Percentiles rank a stretch among this genome's conserved stretches.
These are phyloP conservation scores for Quercus ilex DNA, from an alignment of 306 rosid genomes.

Conservation along the genomic window DNA sequence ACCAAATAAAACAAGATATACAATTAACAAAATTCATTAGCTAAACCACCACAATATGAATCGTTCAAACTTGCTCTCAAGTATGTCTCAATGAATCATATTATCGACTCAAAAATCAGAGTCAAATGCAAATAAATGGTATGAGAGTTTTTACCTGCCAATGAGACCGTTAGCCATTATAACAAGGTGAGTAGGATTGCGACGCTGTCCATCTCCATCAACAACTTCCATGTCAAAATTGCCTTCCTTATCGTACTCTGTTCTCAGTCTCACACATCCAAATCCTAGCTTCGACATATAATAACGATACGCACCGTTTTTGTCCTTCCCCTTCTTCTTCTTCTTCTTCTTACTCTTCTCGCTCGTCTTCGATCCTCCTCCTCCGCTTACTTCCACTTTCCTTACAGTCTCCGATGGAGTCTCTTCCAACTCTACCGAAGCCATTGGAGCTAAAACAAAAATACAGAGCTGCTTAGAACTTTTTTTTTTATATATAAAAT, in stretches of 20 bases:
- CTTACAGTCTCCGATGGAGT: no score
- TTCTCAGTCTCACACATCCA: conserved; percentile 59
- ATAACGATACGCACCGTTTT: conserved; percentile 1
- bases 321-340: conserved; percentile 19
- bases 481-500: no score
- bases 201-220: conserved; percentile 36
- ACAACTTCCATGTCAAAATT: conserved; percentile 55
- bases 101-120: background rate
- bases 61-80: background rate
- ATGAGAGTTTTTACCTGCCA: conserved; percentile 51
- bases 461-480: no score
- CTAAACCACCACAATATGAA: no score
- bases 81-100: background rate
- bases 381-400: conserved; percentile 5
- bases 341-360: conserved; percentile 16
- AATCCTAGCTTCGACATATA: conserved; percentile 37
- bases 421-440: conserved; percentile 31
- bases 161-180: conserved; percentile 78
- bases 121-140: background rate
- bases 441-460: conserved; percentile 7
- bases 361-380: conserved; percentile 11
- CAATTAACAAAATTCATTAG: no score
- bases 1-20: no score
- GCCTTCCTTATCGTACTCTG: conserved; percentile 37
- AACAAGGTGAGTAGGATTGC: conserved; percentile 56